A percentile compares a stretch with the other conserved stretches of the same genome.
phyloP scores from a whole-genome alignment of 2,329 filamentous ascomycete genomes.

The Lachnellula occidentalis region DNA sequence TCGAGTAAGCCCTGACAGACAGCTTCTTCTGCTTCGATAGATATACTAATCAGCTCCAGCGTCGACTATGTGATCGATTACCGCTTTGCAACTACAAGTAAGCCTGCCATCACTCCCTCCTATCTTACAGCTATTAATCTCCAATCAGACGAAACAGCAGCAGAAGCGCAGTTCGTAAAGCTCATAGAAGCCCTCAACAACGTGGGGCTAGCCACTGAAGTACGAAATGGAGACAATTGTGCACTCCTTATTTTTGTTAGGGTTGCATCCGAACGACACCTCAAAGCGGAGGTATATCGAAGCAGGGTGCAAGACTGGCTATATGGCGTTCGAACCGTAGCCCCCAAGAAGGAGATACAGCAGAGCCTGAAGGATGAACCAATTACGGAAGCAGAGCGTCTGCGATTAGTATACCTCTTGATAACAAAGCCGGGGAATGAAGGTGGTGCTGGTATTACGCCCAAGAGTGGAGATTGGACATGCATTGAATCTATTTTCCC shows the following conservation, averaged over 20 bases:
- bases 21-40: not conserved
- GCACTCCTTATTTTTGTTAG: conserved; percentile 80
- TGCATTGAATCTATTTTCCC: conserved; percentile 71
- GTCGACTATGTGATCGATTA: conserved; percentile 89
- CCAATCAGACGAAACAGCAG: conserved; percentile 56
- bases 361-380: conserved; percentile 66
- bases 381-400: conserved; percentile 79
- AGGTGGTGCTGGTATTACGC: conserved; percentile 73
- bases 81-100: conserved; percentile 64
- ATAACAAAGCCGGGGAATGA: conserved; percentile 68
- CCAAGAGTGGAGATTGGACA: conserved; percentile 64
- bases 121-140: conserved; percentile 14
- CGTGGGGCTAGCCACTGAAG: conserved; percentile 82
- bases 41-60: conserved; percentile 34
- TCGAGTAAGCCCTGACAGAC: conserved; percentile 32
- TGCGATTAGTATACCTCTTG: conserved; percentile 82
- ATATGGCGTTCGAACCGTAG: conserved; percentile 72
- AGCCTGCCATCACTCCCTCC: conserved; percentile 1
- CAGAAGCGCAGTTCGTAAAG: conserved; percentile 69
- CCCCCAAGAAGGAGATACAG: conserved; percentile 68
- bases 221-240: conserved; percentile 69
- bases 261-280: conserved; percentile 67
- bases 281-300: conserved; percentile 77
- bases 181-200: conserved; percentile 69
- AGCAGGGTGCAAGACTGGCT: conserved; percentile 92